A percentile compares a stretch with the other conserved stretches of the same genome.
Conservation (phyloP, 1,284 basidiomycete genomes). For the Austropuccinia psidii region DNA sequence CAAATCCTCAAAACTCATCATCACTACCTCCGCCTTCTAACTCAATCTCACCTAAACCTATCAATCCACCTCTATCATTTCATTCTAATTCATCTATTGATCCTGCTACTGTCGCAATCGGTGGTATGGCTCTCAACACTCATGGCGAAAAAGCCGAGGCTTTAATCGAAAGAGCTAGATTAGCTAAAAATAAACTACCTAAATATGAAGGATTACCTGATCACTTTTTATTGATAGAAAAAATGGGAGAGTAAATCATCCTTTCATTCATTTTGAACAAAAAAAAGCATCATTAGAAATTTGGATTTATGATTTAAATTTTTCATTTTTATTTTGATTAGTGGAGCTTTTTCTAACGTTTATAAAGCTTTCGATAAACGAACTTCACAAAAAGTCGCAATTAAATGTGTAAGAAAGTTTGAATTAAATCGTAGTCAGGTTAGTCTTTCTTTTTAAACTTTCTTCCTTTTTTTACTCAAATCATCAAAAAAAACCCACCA, state of each 20-base stretch:
- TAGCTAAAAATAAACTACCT: conserved; percentile 69
- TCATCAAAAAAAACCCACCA: background rate
- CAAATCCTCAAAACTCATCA: background rate
- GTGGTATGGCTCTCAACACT: conserved; percentile 19
- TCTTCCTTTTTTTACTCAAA: background rate
- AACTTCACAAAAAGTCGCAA: conserved; percentile 74
- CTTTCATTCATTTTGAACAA: background rate
- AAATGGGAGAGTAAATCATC: conserved; percentile 83
- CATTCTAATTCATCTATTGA: background rate
- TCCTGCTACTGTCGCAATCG: conserved; percentile 16
- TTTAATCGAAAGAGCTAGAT: conserved; percentile 69
- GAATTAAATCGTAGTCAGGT: conserved; percentile 94
- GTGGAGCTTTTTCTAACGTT: conserved; percentile 93
- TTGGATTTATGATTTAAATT: background rate
- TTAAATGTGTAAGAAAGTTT: conserved; percentile 80
- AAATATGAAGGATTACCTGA: conserved; percentile 58
- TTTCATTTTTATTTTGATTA: background rate
- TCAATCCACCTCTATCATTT: background rate
- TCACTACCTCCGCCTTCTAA: background rate
- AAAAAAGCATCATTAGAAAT: background rate
- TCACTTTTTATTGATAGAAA: conserved; percentile 68
- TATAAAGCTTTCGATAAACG: conserved; percentile 80
- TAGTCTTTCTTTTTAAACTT: conserved; percentile 48
- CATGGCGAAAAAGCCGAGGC: conserved; percentile 42
- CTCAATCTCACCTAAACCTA: background rate